Evolutionary conservation across 2,329 filamentous ascomycete species (phyloP).

Genomic region (Colletotrichum sp.): DNA sequence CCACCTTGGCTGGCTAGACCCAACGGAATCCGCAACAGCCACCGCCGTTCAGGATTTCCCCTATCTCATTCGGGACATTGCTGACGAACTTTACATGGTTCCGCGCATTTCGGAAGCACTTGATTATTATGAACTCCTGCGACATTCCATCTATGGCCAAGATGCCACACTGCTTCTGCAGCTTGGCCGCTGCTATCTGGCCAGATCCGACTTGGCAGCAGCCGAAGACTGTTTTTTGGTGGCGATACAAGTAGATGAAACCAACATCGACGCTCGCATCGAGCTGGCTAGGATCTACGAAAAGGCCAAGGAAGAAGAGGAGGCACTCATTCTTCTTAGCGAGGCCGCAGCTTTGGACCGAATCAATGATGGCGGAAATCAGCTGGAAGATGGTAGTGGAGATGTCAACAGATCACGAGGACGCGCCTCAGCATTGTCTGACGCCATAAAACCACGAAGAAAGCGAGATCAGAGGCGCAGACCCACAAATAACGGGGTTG

Average conservation of each 20-base stretch:
- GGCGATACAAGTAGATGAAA: slow-evolving; percentile 73
- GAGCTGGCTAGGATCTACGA: slow-evolving; percentile 88
- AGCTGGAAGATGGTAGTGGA: neutral
- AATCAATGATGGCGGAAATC: slow-evolving; percentile 39
- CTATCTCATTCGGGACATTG: slow-evolving; percentile 78
- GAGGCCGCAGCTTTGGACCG: slow-evolving; percentile 73
- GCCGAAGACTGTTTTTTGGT: slow-evolving; percentile 81
- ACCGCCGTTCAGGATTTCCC: slow-evolving; percentile 59
- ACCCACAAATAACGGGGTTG: slow-evolving; percentile 31
- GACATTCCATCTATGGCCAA: slow-evolving; percentile 49
- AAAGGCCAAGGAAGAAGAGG: slow-evolving; percentile 71
- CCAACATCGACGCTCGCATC: slow-evolving; percentile 77
- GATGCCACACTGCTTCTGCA: slow-evolving; percentile 60
- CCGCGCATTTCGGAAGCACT: slow-evolving; percentile 48
- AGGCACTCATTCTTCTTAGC: slow-evolving; percentile 78
- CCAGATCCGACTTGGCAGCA: slow-evolving; percentile 65
- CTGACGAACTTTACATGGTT: slow-evolving; percentile 49
- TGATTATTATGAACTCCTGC: slow-evolving; percentile 61
- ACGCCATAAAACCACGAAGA: slow-evolving; percentile 3
- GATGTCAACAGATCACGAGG: neutral
- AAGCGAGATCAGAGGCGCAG: neutral
- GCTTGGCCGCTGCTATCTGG: slow-evolving; percentile 73
- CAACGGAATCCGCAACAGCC: slow-evolving; percentile 34
- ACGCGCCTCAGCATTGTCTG: neutral
- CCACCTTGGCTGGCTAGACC: slow-evolving; percentile 75